These are phyloP conservation scores for Spergularia marina DNA, from an alignment of 148 eudicot species.

Conservation along the genomic window DNA sequence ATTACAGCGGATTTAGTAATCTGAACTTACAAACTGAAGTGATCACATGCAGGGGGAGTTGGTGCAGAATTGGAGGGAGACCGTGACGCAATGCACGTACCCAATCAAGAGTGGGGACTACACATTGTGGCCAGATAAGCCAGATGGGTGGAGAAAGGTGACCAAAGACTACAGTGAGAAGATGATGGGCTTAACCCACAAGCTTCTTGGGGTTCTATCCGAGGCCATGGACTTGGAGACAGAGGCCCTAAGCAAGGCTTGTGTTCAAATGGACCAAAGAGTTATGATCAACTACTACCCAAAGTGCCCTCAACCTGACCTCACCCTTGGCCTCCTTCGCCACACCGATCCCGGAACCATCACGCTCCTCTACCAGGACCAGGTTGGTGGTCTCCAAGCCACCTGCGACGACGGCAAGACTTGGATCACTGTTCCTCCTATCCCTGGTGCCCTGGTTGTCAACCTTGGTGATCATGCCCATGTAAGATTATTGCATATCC, in stretches of 20 bases:
- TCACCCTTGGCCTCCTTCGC: conserved; percentile 61
- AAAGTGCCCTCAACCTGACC: conserved; percentile 66
- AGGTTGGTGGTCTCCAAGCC: conserved; percentile 75
- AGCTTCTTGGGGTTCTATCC: conserved; percentile 49
- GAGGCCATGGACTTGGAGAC: conserved; percentile 65
- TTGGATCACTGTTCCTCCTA: conserved; percentile 74
- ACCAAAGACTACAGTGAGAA: conserved; percentile 49
- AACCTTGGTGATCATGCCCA: conserved; percentile 70
- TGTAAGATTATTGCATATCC: conserved; percentile 24
- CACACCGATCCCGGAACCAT: conserved; percentile 75
- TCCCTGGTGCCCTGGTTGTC: conserved; percentile 70
- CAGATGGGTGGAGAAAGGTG: conserved; percentile 54
- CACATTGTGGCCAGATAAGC: conserved; percentile 76
- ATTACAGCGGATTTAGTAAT: background rate
- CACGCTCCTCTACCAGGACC: conserved; percentile 58
- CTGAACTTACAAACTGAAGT: background rate
- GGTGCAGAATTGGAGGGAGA: conserved; percentile 66
- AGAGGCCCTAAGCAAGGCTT: conserved; percentile 52
- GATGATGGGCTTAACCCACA: conserved; percentile 48
- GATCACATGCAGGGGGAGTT: conserved; percentile 44
- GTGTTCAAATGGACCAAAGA: conserved; percentile 57
- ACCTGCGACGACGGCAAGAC: conserved; percentile 67
- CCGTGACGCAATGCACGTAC: conserved; percentile 58
- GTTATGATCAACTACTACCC: conserved; percentile 66
- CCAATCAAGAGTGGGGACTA: conserved; percentile 62